Evolutionary conservation across 805 yeast species (phyloP).

Genomic region (Yarrowia sp.): DNA sequence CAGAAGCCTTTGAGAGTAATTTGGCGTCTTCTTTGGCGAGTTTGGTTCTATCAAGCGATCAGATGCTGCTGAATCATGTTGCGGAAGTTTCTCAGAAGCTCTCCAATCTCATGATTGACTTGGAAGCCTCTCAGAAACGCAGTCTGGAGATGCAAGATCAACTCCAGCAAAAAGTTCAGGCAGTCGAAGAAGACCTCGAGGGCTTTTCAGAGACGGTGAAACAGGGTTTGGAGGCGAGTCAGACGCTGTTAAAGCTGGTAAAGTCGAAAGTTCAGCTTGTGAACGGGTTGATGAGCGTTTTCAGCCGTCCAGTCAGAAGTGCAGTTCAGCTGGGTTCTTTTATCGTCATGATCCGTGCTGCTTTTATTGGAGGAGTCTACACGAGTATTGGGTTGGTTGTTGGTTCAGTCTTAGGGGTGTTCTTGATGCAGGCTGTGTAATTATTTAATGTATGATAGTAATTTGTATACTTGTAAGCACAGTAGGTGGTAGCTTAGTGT

Average conservation of each 20-base stretch:
- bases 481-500: no score
- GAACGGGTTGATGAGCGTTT: not conserved
- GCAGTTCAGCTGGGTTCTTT: constrained; percentile 1
- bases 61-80: not conserved
- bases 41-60: not conserved
- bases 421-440: not conserved
- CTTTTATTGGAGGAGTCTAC: not conserved
- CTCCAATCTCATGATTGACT: not conserved
- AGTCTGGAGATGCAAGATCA: not conserved
- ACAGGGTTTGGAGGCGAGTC: constrained; percentile 8
- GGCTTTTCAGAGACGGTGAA: constrained; percentile 9
- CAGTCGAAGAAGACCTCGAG: not conserved
- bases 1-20: not conserved
- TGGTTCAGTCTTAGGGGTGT: not conserved
- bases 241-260: not conserved
- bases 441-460: no score
- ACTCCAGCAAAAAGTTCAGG: not conserved
- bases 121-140: not conserved
- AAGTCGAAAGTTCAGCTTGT: constrained; percentile 8
- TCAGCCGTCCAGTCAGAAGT: not conserved
- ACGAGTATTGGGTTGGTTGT: not conserved
- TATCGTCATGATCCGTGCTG: not conserved
- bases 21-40: not conserved
- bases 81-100: not conserved
- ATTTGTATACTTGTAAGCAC: no score